Evolutionary conservation across 2,329 filamentous ascomycete species (phyloP).

Genomic region (Lecanosticta acicola): DNA sequence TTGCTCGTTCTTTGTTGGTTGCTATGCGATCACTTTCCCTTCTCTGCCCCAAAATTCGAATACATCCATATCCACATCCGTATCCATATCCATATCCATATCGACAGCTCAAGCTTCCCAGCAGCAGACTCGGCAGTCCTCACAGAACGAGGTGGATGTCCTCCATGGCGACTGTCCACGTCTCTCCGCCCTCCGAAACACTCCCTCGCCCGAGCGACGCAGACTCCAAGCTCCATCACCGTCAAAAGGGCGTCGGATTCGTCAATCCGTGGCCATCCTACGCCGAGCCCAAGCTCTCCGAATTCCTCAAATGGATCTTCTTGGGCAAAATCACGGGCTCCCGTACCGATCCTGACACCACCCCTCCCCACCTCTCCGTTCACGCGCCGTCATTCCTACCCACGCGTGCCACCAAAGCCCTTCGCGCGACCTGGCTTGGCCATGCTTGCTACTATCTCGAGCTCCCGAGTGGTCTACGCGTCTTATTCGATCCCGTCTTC

Average conservation of each 20-base stretch:
- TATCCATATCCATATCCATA: not conserved
- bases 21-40: not conserved
- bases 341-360: conserved; percentile 52
- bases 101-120: not conserved
- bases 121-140: not conserved
- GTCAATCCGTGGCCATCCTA: conserved; percentile 55
- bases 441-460: conserved; percentile 93
- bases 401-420: conserved; percentile 51
- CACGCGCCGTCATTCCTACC: conserved; percentile 62
- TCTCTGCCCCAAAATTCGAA: no score
- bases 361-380: conserved; percentile 60
- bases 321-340: conserved; percentile 48
- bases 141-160: not conserved
- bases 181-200: conserved; percentile 35
- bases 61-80: not conserved
- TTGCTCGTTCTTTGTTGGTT: not conserved
- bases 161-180: conserved; percentile 30
- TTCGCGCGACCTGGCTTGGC: conserved; percentile 89
- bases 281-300: conserved; percentile 31
- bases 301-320: conserved; percentile 35
- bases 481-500: conserved; percentile 91
- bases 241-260: conserved; percentile 50
- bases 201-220: conserved; percentile 42
- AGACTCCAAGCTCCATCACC: conserved; percentile 46
- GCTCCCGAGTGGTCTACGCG: conserved; percentile 77